Evolutionary conservation across 345 rosid species (phyloP), one percentile per base, ranked within the genome.

Genomic region (Eucalyptus lansdowneana): DNA sequence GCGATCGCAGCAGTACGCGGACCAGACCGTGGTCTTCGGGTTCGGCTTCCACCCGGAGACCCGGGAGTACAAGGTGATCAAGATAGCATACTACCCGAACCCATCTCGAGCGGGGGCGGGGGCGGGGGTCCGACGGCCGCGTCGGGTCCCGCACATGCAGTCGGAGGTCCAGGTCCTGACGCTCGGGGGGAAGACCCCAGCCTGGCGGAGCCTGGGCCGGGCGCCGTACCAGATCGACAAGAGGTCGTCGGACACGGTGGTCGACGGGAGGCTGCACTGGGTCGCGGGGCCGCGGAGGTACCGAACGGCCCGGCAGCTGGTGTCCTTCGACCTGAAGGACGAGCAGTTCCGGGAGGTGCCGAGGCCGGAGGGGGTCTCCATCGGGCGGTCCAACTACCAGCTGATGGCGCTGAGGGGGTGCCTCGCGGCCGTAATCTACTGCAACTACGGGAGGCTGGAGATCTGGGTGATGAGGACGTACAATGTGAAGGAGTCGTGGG

Each of bases 381-480:
- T 96, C 60, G 93, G 94, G 89, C 91, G 95, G 93, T 93, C 94
- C 7, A 95, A 94, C 89, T 95, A 93, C 83, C 96, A 96, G 67
- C 88, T 95, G 49, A 92, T 92, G 25, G 95, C 90, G 25, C 92
- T 96, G 7, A 90, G 88, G 88, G 97, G 96, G 9, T 94, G 96
- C 89, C 95, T 97, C 16, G 92, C 94, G 8, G 99, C 97, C 6
- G 91, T 94, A 7, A 98, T 94, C 54, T 94, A 93, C 89, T 95
- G 98, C 37, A 95, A 93, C 89, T 95, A 96, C 86, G 93, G 95
- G 89, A 94, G 94, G 92, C 37, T 97, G 91, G 99, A 97, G 91
- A 95, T 97, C 34, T 97, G 99, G 99, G 95, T 94, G 1, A 97
- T 97, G 99, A 96, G 93, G 91, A 94, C 89, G 45, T 96, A 96